Evolutionary conservation across 495 filamentous ascomycete genomes (phyloP).

Genomic region (Neurospora sp.): DNA sequence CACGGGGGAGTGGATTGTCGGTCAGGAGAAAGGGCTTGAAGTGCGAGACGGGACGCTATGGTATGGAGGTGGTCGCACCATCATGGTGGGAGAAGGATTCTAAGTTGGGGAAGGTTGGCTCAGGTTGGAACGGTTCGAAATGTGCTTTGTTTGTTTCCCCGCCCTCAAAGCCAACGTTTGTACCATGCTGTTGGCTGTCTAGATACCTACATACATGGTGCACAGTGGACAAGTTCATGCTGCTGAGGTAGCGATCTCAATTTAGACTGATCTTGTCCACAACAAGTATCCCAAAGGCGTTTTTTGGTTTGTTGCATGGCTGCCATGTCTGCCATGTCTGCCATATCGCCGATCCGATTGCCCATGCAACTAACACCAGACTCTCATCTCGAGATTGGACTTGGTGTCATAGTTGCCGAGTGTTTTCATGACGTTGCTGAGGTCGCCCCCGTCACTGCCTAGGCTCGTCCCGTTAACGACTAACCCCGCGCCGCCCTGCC

Average conservation of each 20-base stretch:
- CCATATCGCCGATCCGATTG: background rate
- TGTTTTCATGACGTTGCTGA: background rate
- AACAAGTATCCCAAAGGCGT: background rate
- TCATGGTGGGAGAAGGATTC: constrained; percentile 54
- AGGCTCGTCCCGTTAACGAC: background rate
- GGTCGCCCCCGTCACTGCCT: background rate
- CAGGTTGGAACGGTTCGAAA: background rate
- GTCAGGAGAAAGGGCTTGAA: constrained; percentile 66
- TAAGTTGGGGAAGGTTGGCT: constrained; percentile 6
- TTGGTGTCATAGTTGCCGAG: background rate
- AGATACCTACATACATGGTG: background rate
- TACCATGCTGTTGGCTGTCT: background rate
- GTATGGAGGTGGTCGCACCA: constrained; percentile 70
- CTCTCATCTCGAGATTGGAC: background rate
- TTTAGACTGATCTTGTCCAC: background rate
- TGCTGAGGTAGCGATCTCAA: background rate
- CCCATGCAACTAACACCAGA: background rate
- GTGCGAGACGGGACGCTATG: constrained; percentile 60
- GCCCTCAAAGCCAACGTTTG: background rate
- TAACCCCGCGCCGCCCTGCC: background rate
- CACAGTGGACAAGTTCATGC: background rate
- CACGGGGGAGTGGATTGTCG: constrained; percentile 58
- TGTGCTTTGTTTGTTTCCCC: background rate
- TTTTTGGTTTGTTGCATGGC: background rate
- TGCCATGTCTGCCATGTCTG: background rate